phyloP scores from a whole-genome alignment of 192 early-diverging fungal genomes.

The Entomortierella beljakovae region DNA sequence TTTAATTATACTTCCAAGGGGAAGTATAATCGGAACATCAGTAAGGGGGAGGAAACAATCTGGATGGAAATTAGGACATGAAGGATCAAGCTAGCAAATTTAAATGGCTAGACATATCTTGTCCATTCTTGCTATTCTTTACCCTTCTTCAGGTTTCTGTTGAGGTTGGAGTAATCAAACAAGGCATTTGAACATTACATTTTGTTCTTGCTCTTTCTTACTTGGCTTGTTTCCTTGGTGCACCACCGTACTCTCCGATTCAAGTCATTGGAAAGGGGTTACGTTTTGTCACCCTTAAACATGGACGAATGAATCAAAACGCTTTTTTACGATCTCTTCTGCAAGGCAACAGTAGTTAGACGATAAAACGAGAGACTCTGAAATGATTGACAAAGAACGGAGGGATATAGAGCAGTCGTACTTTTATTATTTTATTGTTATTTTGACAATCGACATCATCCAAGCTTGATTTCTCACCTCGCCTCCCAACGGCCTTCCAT shows the following conservation, averaged over 20 bases:
- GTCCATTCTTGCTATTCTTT: background rate
- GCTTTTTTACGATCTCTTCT: background rate
- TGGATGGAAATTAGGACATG: background rate
- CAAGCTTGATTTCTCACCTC: constrained; percentile 8
- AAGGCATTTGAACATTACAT: too few species aligned
- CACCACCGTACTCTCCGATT: background rate
- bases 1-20: background rate
- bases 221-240: background rate
- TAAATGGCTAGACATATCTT: background rate
- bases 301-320: background rate
- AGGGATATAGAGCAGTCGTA: background rate
- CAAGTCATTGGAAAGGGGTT: background rate
- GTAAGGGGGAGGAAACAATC: background rate
- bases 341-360: background rate
- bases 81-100: background rate
- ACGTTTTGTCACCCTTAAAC: background rate
- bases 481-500: background rate
- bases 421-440: too few species aligned
- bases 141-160: background rate
- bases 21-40: background rate
- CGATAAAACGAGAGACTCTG: background rate
- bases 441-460: background rate
- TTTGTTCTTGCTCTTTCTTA: background rate
- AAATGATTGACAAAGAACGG: background rate
- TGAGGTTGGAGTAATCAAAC: background rate